Conservation (phyloP, 257 asterid genomes). For the Solanum arcanum region DNA sequence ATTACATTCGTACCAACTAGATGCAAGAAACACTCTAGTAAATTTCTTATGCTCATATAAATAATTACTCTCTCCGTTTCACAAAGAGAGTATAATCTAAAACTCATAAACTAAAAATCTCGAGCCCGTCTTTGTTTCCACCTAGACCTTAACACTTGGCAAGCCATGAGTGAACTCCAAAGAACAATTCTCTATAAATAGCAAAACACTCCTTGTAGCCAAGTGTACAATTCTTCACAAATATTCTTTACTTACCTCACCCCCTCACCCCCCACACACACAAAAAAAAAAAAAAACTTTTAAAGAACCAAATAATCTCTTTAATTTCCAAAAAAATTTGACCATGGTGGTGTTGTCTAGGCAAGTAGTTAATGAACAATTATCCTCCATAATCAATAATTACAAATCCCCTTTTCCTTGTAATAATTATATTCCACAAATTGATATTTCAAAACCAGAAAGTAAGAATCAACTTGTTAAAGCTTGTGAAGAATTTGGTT, state of each 20-base stretch:
- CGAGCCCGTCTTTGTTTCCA: neutral
- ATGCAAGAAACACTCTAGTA: too few species aligned
- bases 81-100: too few species aligned
- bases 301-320: neutral
- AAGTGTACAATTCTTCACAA: neutral
- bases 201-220: neutral
- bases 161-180: neutral
- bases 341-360: neutral
- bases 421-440: neutral
- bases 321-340: neutral
- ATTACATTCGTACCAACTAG: too few species aligned
- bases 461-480: neutral
- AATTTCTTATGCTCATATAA: too few species aligned
- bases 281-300: too few species aligned
- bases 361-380: neutral
- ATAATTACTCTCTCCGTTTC: too few species aligned
- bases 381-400: neutral
- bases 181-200: neutral
- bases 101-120: neutral
- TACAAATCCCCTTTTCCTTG: neutral
- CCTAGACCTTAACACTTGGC: neutral
- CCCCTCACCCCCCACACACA: neutral
- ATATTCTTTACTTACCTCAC: neutral
- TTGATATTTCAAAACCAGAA: neutral
- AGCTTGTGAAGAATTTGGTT: neutral